Evolutionary conservation across 768 basidiomycete genomes (phyloP), one percentile per base, ranked within the genome.

Genomic region (Hygrophorus russula): DNA sequence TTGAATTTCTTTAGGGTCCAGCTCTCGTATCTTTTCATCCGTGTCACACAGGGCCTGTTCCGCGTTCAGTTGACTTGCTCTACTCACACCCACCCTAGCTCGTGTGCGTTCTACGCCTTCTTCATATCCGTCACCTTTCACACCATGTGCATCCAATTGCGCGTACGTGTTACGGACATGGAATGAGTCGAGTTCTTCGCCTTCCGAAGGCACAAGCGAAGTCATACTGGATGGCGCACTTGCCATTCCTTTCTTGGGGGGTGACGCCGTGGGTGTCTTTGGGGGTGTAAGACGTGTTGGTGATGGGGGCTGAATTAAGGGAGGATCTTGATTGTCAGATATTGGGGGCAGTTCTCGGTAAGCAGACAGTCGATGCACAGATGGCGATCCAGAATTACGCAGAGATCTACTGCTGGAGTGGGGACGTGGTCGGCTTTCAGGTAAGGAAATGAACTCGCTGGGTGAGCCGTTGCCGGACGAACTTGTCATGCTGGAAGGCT

Each of bases 31-130:
- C 63, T 78, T 86, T 59, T 81, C 82, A 7, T 58, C 61, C 13
- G 68, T 72, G 53, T 76, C 70, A 10, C 66, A 75, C 4, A 82
- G 46, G 3, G 78, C 74, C 32, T 70, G 65, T 36, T 70, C 69
- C 0, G 78, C 76, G 44, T 71, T 66, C 28, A 76, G 51, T 50
- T 84, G 82, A 49, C 74, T 82, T 10, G 68, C 67, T 52, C 73
- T 66, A 52, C 67, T 78, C 14, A 55, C 55, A 41, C 73, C 70
- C 49, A 78, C 58, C 53, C 83, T 68, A 17, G 88, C 85, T 47
- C 94, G 74, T 19, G 93, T 98, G 30, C 90, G 79, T 63, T 98
- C 94, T 5, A 94, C 73, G 30, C 94, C 94, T 51, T 94, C 91
- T 53, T 90, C 86, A 61, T 80, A 89, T 0, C 94, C 94, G 56